phyloP scores from a whole-genome alignment of 345 rosid genomes.

The Bruguiera parviflora region DNA sequence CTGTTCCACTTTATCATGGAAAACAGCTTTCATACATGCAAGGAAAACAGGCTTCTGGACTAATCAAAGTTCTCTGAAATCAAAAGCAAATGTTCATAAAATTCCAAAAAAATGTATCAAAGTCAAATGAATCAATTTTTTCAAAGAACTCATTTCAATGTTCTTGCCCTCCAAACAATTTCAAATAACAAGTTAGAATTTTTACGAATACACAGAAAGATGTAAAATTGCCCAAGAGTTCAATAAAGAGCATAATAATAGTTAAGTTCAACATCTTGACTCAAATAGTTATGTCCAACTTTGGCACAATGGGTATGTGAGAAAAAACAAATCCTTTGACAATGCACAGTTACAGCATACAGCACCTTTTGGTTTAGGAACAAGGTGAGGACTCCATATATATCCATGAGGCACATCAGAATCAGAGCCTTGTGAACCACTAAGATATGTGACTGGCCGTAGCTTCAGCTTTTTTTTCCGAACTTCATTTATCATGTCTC shows the following conservation, averaged over 20 bases:
- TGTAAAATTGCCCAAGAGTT: neutral
- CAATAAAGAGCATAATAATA: neutral
- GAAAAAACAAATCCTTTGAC: neutral
- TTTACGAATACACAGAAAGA: neutral
- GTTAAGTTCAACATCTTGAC: neutral
- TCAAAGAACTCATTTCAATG: too few species aligned
- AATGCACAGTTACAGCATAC: neutral
- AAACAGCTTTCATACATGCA: too few species aligned
- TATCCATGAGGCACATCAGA: slow-evolving; percentile 91
- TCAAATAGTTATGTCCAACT: neutral
- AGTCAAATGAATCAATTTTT: too few species aligned
- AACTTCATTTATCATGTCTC: slow-evolving; percentile 93
- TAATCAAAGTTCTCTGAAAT: too few species aligned
- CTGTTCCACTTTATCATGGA: too few species aligned
- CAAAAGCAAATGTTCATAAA: too few species aligned
- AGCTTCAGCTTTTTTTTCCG: slow-evolving; percentile 87
- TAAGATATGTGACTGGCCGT: slow-evolving; percentile 95
- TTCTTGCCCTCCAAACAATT: too few species aligned
- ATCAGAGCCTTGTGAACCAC: slow-evolving; percentile 93
- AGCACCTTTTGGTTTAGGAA: slow-evolving; percentile 98
- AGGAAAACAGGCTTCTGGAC: too few species aligned
- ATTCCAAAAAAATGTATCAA: too few species aligned
- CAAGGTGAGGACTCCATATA: slow-evolving; percentile 99
- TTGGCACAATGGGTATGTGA: neutral
- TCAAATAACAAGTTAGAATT: neutral